These are phyloP conservation scores for Eutreptiella sp. DNA, from an alignment of 208 protist species.

Conservation along the genomic window DNA sequence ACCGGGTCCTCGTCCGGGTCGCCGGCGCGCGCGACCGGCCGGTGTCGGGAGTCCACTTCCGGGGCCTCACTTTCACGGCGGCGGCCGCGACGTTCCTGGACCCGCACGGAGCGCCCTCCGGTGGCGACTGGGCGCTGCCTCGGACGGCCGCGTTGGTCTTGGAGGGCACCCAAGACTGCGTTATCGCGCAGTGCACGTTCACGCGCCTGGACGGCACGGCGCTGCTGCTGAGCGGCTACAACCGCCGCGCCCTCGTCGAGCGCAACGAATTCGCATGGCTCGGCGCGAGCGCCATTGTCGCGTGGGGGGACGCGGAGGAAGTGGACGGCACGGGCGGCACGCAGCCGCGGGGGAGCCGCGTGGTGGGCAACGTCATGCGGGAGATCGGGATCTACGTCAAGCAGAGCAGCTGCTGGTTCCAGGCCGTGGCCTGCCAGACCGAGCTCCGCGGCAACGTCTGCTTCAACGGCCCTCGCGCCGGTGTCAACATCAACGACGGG, in stretches of 20 bases:
- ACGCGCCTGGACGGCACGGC: conserved; percentile 28
- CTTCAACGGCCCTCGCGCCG: conserved; percentile 39
- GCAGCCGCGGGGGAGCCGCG: conserved; percentile 20
- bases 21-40: background rate
- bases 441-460: conserved; percentile 27
- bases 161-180: conserved; percentile 14
- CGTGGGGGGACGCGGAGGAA: conserved; percentile 31
- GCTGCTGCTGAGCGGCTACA: conserved; percentile 28
- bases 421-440: conserved; percentile 16
- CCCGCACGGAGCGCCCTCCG: conserved; percentile 26
- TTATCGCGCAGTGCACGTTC: background rate
- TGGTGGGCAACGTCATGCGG: conserved; percentile 18
- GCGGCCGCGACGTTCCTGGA: conserved; percentile 20
- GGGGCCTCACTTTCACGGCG: conserved; percentile 13
- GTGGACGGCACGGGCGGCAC: conserved; percentile 26
- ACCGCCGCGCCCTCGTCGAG: conserved; percentile 13
- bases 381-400: conserved; percentile 39
- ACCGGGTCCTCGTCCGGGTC: conserved; percentile 7
- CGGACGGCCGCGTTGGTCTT: conserved; percentile 20
- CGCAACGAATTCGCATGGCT: conserved; percentile 33
- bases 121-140: conserved; percentile 32
- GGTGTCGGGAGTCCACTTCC: background rate
- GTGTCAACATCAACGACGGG: conserved; percentile 39
- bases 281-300: conserved; percentile 30
- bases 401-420: conserved; percentile 30